phyloP scores from a whole-genome alignment of 2,329 filamentous ascomycete species.

The Beauveria bassiana region DNA sequence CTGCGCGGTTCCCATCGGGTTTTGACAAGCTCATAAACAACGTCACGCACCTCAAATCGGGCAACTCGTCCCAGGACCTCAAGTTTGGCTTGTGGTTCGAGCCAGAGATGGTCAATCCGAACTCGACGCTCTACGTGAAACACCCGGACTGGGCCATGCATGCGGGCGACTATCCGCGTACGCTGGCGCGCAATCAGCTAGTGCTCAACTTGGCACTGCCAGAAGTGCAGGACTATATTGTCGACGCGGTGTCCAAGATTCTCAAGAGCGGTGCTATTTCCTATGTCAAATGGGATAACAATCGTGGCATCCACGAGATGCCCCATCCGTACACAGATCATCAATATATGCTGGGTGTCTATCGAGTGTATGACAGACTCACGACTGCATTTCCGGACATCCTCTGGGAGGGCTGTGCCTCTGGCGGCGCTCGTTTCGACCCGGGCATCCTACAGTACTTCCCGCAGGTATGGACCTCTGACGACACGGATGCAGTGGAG shows the following conservation, averaged over 20 bases:
- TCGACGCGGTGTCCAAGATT: slow-evolving; percentile 44
- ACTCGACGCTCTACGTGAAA: slow-evolving; percentile 50
- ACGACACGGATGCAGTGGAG: slow-evolving; percentile 56
- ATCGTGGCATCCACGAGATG: slow-evolving; percentile 55
- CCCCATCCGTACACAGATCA: slow-evolving; percentile 46
- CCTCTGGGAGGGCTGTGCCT: slow-evolving; percentile 59
- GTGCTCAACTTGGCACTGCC: slow-evolving; percentile 53
- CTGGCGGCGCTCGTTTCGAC: slow-evolving; percentile 58
- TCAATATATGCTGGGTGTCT: slow-evolving; percentile 55
- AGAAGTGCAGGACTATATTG: slow-evolving; percentile 57
- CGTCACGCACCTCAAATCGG: slow-evolving; percentile 40
- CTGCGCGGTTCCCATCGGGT: slow-evolving; percentile 50
- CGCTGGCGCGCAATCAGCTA: slow-evolving; percentile 48
- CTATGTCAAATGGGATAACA: slow-evolving; percentile 65
- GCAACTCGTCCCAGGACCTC: slow-evolving; percentile 39
- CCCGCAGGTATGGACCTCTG: slow-evolving; percentile 58
- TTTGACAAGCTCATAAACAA: slow-evolving; percentile 42
- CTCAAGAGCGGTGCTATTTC: slow-evolving; percentile 45
- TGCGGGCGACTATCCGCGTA: slow-evolving; percentile 48
- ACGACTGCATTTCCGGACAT: slow-evolving; percentile 53
- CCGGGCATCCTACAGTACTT: slow-evolving; percentile 56
- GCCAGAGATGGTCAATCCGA: slow-evolving; percentile 60
- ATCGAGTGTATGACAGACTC: slow-evolving; percentile 52
- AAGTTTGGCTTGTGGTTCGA: slow-evolving; percentile 61
- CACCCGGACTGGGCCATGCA: slow-evolving; percentile 59